Conservation (phyloP, 768 basidiomycete species). For the Imleria badia region DNA sequence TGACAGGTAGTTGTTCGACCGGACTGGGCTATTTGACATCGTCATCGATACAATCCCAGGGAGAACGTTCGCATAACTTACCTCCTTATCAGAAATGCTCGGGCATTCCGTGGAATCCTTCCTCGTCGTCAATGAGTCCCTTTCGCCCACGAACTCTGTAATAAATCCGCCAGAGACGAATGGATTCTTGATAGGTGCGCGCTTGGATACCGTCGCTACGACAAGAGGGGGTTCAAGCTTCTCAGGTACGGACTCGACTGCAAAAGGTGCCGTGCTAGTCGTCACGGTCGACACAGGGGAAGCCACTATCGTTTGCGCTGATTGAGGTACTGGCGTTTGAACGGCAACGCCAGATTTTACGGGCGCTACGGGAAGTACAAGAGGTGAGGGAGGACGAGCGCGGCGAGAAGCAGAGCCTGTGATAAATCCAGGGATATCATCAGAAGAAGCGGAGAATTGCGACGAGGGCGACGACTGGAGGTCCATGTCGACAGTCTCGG, state of each 20-base stretch:
- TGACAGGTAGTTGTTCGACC: constrained; percentile 17
- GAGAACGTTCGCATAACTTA: constrained; percentile 3
- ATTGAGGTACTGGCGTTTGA: constrained; percentile 14
- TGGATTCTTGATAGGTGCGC: constrained; percentile 36
- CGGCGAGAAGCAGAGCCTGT: constrained; percentile 32
- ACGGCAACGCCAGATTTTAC: constrained; percentile 5
- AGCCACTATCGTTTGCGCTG: constrained; percentile 16
- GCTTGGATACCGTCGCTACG: constrained; percentile 11
- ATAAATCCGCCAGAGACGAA: constrained; percentile 53
- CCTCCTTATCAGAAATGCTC: constrained; percentile 12
- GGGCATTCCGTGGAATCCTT: constrained; percentile 22
- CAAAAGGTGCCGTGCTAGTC: constrained; percentile 7
- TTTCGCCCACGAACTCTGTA: constrained; percentile 41
- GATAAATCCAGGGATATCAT: constrained; percentile 35
- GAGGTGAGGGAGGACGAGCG: constrained; percentile 23
- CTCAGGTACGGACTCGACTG: constrained; percentile 6
- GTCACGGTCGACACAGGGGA: constrained; percentile 20
- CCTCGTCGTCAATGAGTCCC: constrained; percentile 19
- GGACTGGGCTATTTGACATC: constrained; percentile 14
- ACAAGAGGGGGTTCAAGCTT: constrained; percentile 9
- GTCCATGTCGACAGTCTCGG: constrained; percentile 36
- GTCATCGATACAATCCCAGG: not conserved
- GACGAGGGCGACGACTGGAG: constrained; percentile 35
- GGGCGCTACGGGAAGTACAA: constrained; percentile 21
- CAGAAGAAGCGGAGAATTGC: constrained; percentile 19